phyloP scores from a whole-genome alignment of 2,329 filamentous ascomycete genomes.

The Xylariaceae sp. region DNA sequence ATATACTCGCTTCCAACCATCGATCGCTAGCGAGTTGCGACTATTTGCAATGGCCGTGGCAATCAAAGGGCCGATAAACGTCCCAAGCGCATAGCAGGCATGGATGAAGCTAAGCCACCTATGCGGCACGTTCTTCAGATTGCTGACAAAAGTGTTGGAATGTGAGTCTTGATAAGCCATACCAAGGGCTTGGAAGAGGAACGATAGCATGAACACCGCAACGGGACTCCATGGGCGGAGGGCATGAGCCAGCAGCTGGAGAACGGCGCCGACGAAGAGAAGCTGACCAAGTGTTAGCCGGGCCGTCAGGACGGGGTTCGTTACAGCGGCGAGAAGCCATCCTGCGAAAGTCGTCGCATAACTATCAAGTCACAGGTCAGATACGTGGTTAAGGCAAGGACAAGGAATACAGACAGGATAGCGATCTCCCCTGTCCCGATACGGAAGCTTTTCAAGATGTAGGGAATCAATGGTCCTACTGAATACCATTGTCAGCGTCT shows the following conservation, averaged over 20 bases:
- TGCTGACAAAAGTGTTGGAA: constrained; percentile 55
- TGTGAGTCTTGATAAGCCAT: constrained; percentile 61
- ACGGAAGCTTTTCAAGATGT: constrained; percentile 52
- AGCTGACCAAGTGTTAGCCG: constrained; percentile 52
- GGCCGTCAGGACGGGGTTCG: constrained; percentile 48
- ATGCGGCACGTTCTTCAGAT: constrained; percentile 44
- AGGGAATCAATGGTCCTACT: constrained; percentile 57
- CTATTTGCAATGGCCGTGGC: constrained; percentile 44
- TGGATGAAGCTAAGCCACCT: constrained; percentile 60
- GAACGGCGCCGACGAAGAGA: constrained; percentile 47
- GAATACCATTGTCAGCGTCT: constrained; percentile 1
- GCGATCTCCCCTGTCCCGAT: constrained; percentile 31
- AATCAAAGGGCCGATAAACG: constrained; percentile 51
- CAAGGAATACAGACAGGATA: constrained; percentile 22
- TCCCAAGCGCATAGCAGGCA: constrained; percentile 55
- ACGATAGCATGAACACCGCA: constrained; percentile 50
- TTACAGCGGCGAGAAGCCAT: constrained; percentile 53
- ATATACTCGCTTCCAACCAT: constrained; percentile 53
- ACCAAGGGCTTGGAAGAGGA: constrained; percentile 52
- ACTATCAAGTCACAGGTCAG: constrained; percentile 23
- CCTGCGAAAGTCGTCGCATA: constrained; percentile 54
- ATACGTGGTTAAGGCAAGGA: background rate
- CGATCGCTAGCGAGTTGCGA: constrained; percentile 18
- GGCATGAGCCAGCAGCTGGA: constrained; percentile 50
- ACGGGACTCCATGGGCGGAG: constrained; percentile 54